phyloP scores from a whole-genome alignment of 208 protist species.

The Trichomonas gallinae region DNA sequence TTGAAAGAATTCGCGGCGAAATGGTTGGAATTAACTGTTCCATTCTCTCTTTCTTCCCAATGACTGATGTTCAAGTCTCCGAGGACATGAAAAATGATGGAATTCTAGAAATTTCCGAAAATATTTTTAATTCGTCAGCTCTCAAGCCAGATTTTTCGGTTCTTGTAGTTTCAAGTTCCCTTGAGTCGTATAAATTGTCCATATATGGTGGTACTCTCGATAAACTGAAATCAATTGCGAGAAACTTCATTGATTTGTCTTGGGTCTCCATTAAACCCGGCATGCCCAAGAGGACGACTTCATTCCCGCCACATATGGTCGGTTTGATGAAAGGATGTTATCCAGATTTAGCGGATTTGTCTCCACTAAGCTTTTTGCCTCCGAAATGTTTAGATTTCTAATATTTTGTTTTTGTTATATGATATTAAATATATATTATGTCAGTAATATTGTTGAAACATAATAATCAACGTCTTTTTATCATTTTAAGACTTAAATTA shows the following conservation, averaged over 20 bases:
- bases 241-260: not conserved
- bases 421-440: not conserved
- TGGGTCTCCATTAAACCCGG: not conserved
- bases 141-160: not conserved
- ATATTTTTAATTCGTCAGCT: not conserved
- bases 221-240: not conserved
- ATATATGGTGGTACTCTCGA: not conserved
- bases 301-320: not conserved
- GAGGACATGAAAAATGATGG: not conserved
- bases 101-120: not conserved
- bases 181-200: not conserved
- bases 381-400: not conserved
- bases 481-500: too few relatives aligned
- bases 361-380: not conserved
- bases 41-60: not conserved
- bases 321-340: not conserved
- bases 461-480: too few relatives aligned
- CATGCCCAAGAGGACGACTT: not conserved
- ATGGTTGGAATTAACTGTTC: not conserved
- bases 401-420: not conserved
- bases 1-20: not conserved
- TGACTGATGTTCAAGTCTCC: not conserved
- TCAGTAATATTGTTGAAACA: too few relatives aligned
- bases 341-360: not conserved
- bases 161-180: not conserved